Evolutionary conservation across 1,139 yeast genomes (phyloP), one percentile per base, ranked within the genome.

Genomic region (Maudiozyma humilis): DNA sequence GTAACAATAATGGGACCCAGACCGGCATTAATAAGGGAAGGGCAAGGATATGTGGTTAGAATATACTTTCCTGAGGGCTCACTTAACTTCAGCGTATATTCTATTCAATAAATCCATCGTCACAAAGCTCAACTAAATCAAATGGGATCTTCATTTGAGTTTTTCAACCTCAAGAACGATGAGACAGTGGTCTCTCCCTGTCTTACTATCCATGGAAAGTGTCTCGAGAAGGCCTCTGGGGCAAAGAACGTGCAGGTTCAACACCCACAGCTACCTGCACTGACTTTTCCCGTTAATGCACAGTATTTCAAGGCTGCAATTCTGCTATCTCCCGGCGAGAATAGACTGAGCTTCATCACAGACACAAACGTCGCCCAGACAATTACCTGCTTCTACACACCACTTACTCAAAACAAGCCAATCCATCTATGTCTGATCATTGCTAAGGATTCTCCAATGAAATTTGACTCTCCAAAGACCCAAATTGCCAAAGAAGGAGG

Each of bases 391-490:
- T 64, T 62, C 43, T 87, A 78, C 60, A 62, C 69, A 2, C 91
- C 89, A 0, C 60, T 84, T 35, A 59, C 71, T 2, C 76, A 78
- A 47, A 80, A 85, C 56, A 88, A 87, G 42, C 94, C 95, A 1
- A 67, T 89, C 12, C 94, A 89, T 62, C 62, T 89, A 45, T 88
- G 94, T 60, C 59, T 89, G 13, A 64, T 91, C 19, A 64, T 88
- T 6, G 97, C 87, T 1, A 73, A 69, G 44, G 98, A 91, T 56
- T 85, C 95, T 1, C 76, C 79, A 4, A 77, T 78, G 7, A 51
- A 64, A 7, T 89, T 77, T 60, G 97, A 91, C 58, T 78, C 88
- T 56, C 93, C 94, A 2, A 59, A 64, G 3, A 71, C 77, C 45
- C 58, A 59, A 40, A 76, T 77, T 50, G 52, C 64, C 20, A 62